Percentiles rank a stretch among this genome's conserved stretches.
phyloP scores from a whole-genome alignment of 805 yeast genomes.

The Candida odintsovae region DNA sequence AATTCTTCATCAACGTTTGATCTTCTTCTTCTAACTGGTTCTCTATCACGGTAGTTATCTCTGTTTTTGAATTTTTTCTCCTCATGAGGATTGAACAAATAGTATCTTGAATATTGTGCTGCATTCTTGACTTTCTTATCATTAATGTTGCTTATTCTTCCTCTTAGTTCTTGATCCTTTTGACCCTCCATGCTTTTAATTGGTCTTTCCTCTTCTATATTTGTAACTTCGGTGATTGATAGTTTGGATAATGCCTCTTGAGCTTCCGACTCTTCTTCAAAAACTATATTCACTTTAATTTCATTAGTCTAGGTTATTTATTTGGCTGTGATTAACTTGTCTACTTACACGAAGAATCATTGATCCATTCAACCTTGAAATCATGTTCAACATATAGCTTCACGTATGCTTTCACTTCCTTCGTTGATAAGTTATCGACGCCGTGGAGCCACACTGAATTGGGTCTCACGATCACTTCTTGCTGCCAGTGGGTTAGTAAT shows the following conservation, averaged over 20 bases:
- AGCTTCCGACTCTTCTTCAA: conserved; percentile 18
- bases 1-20: conserved; percentile 15
- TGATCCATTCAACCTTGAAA: conserved; percentile 24
- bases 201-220: conserved; percentile 8
- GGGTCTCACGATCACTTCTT: conserved; percentile 15
- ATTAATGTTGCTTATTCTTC: conserved; percentile 15
- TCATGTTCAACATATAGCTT: conserved; percentile 10
- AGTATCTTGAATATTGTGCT: conserved; percentile 22
- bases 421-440: conserved; percentile 23
- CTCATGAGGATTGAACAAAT: conserved; percentile 21
- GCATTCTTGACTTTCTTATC: conserved; percentile 25
- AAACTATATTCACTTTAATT: conserved; percentile 18
- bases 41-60: conserved; percentile 18
- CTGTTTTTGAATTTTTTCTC: conserved; percentile 3
- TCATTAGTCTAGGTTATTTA: not conserved
- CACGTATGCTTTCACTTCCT: conserved; percentile 16
- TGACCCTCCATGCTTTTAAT: conserved; percentile 5
- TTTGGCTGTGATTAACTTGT: not conserved
- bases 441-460: conserved; percentile 21
- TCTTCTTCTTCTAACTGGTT: conserved; percentile 11
- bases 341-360: conserved; percentile 19
- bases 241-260: conserved; percentile 8
- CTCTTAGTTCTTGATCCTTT: conserved; percentile 12
- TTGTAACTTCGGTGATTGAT: conserved; percentile 3
- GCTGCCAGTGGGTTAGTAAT: not conserved